These are phyloP conservation scores for Picea glauca DNA, from an alignment of 75 land plant genomes.

Conservation along the genomic window DNA sequence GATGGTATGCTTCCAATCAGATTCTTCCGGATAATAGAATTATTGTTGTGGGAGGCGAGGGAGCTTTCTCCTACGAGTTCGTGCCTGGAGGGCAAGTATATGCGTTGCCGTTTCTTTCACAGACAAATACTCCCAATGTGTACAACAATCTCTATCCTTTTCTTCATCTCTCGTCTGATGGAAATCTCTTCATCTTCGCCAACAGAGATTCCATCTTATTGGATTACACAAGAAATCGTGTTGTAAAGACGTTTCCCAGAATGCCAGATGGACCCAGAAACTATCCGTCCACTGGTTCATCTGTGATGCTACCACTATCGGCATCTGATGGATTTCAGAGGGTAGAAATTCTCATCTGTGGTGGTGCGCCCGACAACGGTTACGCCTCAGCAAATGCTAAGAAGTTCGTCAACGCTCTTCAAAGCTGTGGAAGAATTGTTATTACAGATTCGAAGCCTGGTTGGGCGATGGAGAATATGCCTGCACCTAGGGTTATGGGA, in stretches of 20 bases:
- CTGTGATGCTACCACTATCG: slow-evolving; percentile 23
- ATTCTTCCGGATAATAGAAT: slow-evolving; percentile 52
- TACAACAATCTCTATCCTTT: slow-evolving; percentile 48
- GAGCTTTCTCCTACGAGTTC: slow-evolving; percentile 34
- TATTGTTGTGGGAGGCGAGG: slow-evolving; percentile 61
- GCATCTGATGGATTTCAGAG: neutral
- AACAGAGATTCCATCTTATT: slow-evolving; percentile 54
- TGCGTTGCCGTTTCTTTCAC: slow-evolving; percentile 32
- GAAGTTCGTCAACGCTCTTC: slow-evolving; percentile 22
- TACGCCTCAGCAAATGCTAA: neutral
- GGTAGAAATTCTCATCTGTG: slow-evolving; percentile 60
- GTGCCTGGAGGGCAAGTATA: slow-evolving; percentile 19
- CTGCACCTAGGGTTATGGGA: slow-evolving; percentile 58
- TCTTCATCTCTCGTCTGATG: slow-evolving; percentile 38
- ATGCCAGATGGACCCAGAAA: slow-evolving; percentile 30
- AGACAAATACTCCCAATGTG: neutral
- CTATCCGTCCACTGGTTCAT: slow-evolving; percentile 28
- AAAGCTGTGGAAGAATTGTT: slow-evolving; percentile 48
- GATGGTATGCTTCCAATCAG: slow-evolving; percentile 50
- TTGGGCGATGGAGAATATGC: slow-evolving; percentile 73
- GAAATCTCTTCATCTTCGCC: slow-evolving; percentile 56
- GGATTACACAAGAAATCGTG: slow-evolving; percentile 30
- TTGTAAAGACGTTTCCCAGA: slow-evolving; percentile 21
- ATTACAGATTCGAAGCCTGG: slow-evolving; percentile 41
- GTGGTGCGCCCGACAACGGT: slow-evolving; percentile 51